These are phyloP conservation scores for Allomyces macrogynus DNA, from an alignment of 192 early-diverging fungal species.

Conservation along the genomic window DNA sequence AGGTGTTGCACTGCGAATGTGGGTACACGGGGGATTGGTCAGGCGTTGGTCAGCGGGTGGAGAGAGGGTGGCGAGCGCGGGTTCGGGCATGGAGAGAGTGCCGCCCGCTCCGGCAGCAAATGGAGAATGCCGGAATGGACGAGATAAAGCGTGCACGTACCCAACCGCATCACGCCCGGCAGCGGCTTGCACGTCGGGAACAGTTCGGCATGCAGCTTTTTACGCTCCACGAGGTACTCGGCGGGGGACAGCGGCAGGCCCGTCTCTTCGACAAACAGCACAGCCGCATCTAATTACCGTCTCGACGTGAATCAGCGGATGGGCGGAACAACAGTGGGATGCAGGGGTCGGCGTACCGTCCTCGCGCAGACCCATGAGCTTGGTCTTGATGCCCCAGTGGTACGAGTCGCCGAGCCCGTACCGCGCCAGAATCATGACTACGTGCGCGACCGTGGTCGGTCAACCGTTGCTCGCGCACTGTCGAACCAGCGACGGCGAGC, in stretches of 20 bases:
- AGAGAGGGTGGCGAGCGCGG: too few relatives aligned
- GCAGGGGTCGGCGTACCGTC: neutral
- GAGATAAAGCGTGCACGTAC: neutral
- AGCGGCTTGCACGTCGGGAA: neutral
- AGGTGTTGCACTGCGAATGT: slow-evolving; percentile 19
- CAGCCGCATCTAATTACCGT: neutral
- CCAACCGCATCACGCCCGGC: neutral
- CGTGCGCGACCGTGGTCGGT: too few relatives aligned
- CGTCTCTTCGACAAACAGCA: neutral
- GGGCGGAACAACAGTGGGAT: too few relatives aligned
- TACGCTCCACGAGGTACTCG: neutral
- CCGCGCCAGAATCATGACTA: neutral
- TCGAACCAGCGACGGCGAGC: too few relatives aligned
- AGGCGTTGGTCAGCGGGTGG: too few relatives aligned
- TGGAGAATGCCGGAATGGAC: too few relatives aligned
- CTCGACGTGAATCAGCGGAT: too few relatives aligned
- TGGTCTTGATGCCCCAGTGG: neutral
- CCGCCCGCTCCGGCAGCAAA: too few relatives aligned
- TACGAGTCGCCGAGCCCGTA: neutral
- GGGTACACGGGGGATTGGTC: too few relatives aligned
- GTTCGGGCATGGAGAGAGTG: too few relatives aligned
- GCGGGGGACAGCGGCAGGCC: neutral
- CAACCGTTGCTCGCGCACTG: too few relatives aligned
- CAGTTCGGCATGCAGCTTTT: neutral
- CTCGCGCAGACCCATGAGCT: neutral